Evolutionary conservation across 2,329 filamentous ascomycete species (phyloP), one percentile per base, ranked within the genome.

Genomic region (Trichoderma endophyticum): DNA sequence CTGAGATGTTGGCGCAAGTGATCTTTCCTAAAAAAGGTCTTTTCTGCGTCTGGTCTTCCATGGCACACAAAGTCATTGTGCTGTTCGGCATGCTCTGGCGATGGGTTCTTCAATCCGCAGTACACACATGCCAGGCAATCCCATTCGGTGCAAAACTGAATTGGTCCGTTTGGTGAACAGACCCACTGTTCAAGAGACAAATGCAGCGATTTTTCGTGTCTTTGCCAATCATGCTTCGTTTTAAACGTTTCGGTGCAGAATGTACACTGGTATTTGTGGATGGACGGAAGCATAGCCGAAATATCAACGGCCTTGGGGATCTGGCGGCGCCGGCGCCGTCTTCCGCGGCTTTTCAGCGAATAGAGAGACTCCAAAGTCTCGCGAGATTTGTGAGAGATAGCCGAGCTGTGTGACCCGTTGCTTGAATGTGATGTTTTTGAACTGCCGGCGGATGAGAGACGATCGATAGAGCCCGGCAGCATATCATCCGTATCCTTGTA

Each of bases 191-290:
- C 83, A 0, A 85, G 85, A 6, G 82, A 86, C 63, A 80, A 81
- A 76, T 80, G 86, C 66, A 82, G 81, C 66, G 83, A 82, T 56
- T 82, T 83, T 71, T 89, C 87, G 73, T 89, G 87, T 24, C 87
- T 80, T 43, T 83, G 82, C 84, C 84, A 85, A 26, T 84, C 83
- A 64, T 85, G 81, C 15, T 84, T 84, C 0, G 81, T 80, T 63
- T 81, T 82, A 74, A 85, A 85, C 0, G 81, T 82, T 59, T 85
- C 83, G 0, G 83, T 83, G 69, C 84, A 85, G 61, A 85, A 85
- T 0, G 84, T 85, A 71, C 84, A 85, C 62, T 85, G 84, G 60
- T 78, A 80, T 8, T 30, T 51, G 26, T 70, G n/a, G 32, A 62
- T 12, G 24, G 57, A 14, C 28, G 57, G 71, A 5, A 61, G 57